Percentiles rank a stretch among this genome's conserved stretches.
Evolutionary conservation across 2,329 filamentous ascomycete species (phyloP).

Genomic region (Trichoderma gracile): DNA sequence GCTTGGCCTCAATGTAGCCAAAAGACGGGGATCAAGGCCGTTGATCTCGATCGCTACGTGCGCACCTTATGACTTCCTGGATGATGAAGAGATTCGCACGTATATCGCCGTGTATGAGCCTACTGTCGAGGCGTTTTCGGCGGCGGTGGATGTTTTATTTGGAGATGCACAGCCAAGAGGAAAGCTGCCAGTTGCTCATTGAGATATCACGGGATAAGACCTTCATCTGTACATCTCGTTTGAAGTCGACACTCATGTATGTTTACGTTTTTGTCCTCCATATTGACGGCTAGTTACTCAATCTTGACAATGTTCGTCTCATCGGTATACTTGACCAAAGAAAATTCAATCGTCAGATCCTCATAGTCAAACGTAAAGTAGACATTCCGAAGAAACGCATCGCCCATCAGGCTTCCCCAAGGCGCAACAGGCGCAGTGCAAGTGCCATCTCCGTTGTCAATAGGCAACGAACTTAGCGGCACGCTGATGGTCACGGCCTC

Average conservation of each 20-base stretch:
- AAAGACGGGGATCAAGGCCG: slow-evolving; percentile 23
- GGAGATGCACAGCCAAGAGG: slow-evolving; percentile 27
- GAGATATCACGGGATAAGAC: neutral
- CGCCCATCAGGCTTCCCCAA: slow-evolving; percentile 7
- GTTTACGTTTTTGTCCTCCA: neutral
- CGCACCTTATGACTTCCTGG: slow-evolving; percentile 34
- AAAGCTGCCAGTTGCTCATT: slow-evolving; percentile 28
- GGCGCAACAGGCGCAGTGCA: slow-evolving; percentile 19
- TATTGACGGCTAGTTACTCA: neutral
- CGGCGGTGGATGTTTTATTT: slow-evolving; percentile 31
- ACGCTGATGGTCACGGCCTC: slow-evolving; percentile 18
- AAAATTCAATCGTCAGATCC: slow-evolving; percentile 24
- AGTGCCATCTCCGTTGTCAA: slow-evolving; percentile 9
- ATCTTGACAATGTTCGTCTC: slow-evolving; percentile 26
- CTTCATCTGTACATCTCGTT: neutral
- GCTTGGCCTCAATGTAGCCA: slow-evolving; percentile 30
- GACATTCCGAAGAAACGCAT: slow-evolving; percentile 22
- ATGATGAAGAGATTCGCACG: slow-evolving; percentile 29
- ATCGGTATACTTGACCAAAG: slow-evolving; percentile 24
- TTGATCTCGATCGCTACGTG: slow-evolving; percentile 33
- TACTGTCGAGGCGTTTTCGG: slow-evolving; percentile 32
- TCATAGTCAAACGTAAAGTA: slow-evolving; percentile 28
- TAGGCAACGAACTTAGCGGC: slow-evolving; percentile 19
- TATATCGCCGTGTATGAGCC: slow-evolving; percentile 34
- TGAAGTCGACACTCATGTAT: neutral